Evolutionary conservation across 331 rosid genomes (phyloP).

Genomic region (Acacia pycnantha): DNA sequence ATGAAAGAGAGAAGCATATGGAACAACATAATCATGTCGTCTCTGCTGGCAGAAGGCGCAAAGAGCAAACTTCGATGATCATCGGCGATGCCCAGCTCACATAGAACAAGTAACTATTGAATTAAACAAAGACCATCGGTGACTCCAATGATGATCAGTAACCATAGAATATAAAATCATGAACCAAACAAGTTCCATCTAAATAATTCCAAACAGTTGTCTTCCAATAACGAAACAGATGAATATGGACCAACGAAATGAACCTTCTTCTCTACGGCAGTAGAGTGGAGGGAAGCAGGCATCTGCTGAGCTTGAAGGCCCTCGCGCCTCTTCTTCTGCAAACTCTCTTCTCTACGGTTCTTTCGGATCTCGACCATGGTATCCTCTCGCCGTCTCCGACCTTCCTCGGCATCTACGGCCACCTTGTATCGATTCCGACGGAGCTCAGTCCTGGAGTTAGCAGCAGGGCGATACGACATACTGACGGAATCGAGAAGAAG

Average conservation of each 20-base stretch:
- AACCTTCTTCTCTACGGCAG: constrained; percentile 69
- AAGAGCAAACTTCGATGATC: neutral
- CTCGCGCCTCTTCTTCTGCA: constrained; percentile 92
- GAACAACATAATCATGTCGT: neutral
- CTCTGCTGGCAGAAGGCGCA: neutral
- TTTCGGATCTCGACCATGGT: constrained; percentile 98
- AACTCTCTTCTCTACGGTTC: constrained; percentile 88
- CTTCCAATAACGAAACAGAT: neutral
- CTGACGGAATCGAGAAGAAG: constrained; percentile 12
- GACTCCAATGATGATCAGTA: neutral
- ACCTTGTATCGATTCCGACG: constrained; percentile 96
- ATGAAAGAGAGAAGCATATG: neutral
- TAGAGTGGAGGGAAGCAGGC: constrained; percentile 51
- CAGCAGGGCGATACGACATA: constrained; percentile 88
- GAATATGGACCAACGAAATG: neutral
- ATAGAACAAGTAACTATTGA: neutral
- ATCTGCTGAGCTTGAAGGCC: constrained; percentile 73
- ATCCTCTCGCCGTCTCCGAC: constrained; percentile 94
- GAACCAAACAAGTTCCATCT: neutral
- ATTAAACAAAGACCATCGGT: neutral
- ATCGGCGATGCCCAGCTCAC: neutral
- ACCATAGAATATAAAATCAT: neutral
- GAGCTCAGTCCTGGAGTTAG: constrained; percentile 71
- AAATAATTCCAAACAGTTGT: neutral
- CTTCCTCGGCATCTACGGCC: constrained; percentile 97